Percentiles rank a stretch among this genome's conserved stretches.
These are phyloP conservation scores for Lignosus rhinocerotis DNA, from an alignment of 1,284 basidiomycete species.

Conservation along the genomic window DNA sequence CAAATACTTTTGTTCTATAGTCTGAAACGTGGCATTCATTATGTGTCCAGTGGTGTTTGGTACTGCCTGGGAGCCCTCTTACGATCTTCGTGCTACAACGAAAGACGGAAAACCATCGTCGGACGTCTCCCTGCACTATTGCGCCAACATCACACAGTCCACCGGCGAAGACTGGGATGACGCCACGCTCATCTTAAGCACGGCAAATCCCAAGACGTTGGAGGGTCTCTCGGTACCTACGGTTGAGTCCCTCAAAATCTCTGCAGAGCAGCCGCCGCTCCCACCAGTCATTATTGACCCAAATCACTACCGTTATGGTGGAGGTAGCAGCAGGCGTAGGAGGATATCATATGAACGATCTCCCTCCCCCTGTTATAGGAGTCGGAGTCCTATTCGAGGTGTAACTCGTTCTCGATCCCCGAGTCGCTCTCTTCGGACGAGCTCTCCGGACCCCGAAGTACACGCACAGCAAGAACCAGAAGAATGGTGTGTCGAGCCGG, in stretches of 20 bases:
- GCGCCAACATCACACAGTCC: conserved; percentile 51
- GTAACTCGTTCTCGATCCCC: neutral
- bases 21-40: neutral
- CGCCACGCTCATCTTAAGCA: conserved; percentile 52
- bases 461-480: neutral
- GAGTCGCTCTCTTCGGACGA: neutral
- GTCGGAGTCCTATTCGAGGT: too few relatives aligned
- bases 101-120: conserved; percentile 43
- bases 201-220: conserved; percentile 32
- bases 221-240: conserved; percentile 4
- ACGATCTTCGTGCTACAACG: conserved; percentile 57
- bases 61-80: conserved; percentile 52
- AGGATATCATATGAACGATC: too few relatives aligned
- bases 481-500: neutral
- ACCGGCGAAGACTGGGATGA: conserved; percentile 64
- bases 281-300: neutral
- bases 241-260: conserved; percentile 26
- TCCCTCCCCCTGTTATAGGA: too few relatives aligned
- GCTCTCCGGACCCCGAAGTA: neutral
- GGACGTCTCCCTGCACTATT: conserved; percentile 52
- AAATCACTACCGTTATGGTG: neutral
- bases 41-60: conserved; percentile 46
- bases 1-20: too few relatives aligned
- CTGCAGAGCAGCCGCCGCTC: too few relatives aligned
- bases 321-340: too few relatives aligned